Base-by-base conservation (phyloP, 305 asterid genomes). In the Fraxinus nigra region DNA sequence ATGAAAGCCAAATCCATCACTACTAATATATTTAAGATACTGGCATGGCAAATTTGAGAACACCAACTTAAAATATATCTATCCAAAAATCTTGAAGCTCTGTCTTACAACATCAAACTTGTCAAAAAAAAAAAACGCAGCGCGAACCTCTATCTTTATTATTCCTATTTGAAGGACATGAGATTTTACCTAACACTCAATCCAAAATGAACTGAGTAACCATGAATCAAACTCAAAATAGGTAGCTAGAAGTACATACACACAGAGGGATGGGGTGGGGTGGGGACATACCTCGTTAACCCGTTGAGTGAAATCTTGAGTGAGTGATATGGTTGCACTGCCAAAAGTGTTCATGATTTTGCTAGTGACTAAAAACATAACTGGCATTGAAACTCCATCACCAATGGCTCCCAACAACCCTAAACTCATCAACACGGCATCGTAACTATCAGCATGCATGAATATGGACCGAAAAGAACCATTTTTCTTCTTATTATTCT, bases 271-370 rank as follows among this genome's bases (percentile, higher is more conserved):
- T 43, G 16, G 63, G 38, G 11, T 51, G 63, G 24, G 63, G 22
- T 51, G 63, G 24, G 63, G 63, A 80, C 43, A 70, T 65, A 95
- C 98, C 99, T 94, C 32, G 84, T 89, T 91, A 77, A 94, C 86
- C 63, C 22, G 79, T 37, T 85, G 86, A 28, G 82, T 81, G 88
- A 94, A 93, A 75, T 38, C 56, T 13, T 72, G 81, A n/a, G 91
- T 22, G 22, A 69, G 0, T 0, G 92, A 84, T 43, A 20, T 5
- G 61, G 81, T 84, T 7, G 92, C 46, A 67, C 48, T 63, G 7
- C 99, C 99, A 51, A 96, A 86, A 74, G 84, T 90, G 89, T 96
- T 96, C 93, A 92, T 86, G 79, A 96, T 88, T 78, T 90, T 91
- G 88, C 97, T 89, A 6, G 96, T 93, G 6, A 96, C 88, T 3